A percentile compares a stretch with the other conserved stretches of the same genome.
phyloP scores from a whole-genome alignment of 352 stramenopile species.

The Globisporangium nodosum region DNA sequence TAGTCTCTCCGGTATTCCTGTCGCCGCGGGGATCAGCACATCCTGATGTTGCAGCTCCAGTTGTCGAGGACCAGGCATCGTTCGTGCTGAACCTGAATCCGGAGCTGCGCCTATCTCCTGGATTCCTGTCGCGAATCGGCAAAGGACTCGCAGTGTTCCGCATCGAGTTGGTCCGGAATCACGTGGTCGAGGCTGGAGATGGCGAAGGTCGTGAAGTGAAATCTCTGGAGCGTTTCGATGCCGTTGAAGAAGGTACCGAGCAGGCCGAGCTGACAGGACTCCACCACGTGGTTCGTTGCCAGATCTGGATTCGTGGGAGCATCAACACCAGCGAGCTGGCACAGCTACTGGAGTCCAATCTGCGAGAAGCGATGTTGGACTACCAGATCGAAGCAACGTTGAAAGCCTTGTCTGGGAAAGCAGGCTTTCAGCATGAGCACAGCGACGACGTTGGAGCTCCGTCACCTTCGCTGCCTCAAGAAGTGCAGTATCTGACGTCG shows the following conservation, averaged over 20 bases:
- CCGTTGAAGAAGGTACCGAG: background rate
- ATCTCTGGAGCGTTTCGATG: conserved; percentile 13
- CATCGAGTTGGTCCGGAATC: conserved; percentile 44
- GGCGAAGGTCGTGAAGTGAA: conserved; percentile 3
- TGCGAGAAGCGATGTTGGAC: conserved; percentile 77
- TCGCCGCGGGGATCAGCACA: background rate
- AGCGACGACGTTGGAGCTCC: background rate
- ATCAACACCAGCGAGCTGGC: conserved; percentile 49
- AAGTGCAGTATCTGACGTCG: conserved; percentile 32
- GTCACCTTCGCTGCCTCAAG: conserved; percentile 12
- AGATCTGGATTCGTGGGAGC: conserved; percentile 70
- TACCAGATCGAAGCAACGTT: conserved; percentile 69
- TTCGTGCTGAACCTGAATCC: conserved; percentile 85
- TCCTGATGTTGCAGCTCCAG: background rate
- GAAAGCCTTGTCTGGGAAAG: conserved; percentile 11
- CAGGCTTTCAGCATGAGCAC: background rate
- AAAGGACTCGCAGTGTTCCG: conserved; percentile 70
- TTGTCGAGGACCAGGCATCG: conserved; percentile 24
- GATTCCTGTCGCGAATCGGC: conserved; percentile 67
- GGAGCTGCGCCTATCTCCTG: conserved; percentile 67
- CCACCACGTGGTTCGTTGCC: conserved; percentile 26
- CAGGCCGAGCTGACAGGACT: background rate
- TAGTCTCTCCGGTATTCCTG: conserved; percentile 17
- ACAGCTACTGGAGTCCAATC: conserved; percentile 53
- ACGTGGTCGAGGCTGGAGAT: background rate